Evolutionary conservation across 371 early-diverging fungal species (phyloP), one percentile per base, ranked within the genome.

Genomic region (Mortierella sp.): DNA sequence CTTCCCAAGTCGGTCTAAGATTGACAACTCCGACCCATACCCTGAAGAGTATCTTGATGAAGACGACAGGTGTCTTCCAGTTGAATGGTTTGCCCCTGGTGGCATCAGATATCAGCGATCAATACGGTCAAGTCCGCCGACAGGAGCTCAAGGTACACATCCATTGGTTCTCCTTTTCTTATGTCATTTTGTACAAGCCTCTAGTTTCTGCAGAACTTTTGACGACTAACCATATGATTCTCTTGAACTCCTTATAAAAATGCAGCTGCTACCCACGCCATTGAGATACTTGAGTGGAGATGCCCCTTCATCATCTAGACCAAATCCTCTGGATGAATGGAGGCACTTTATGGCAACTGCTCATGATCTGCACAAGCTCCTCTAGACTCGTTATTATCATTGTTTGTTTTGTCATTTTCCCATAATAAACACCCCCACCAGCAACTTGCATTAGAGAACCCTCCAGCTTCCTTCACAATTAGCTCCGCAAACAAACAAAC

Each of bases 71-170:
- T 8, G 50, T 80, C 52, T 86, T 86, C 60, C 57, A 86, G 48
- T 75, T 38, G 60, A 16, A 75, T 16, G 82, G 80, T 31, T 38
- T 80, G 19, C 74, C 82, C 0, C 28, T 86, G 10, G 73, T 80
- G 0, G 86, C 86, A 13, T 80, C 86, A 1, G 82, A 86, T 38
- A 65, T 86, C 10, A 34, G 57, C 26, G 80, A 82, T 65, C 86
- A 86, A 34, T 76, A 77, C 38, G 80, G 82, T 38, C 72, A 68
- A 8, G 70, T 77, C 63, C 82, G 82, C 0, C 79, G 57, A n/a
- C 86, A 82, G 21, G 82, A 86, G 38, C 80, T 86, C 31, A 82
- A 82, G 80, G 82, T 85, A 81, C 9, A 31, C 4, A 16, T 38
- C 14, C 48, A 16, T 11, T 38, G 42, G 42, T 38, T 21, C 16